A percentile compares a stretch with the other conserved stretches of the same genome.
Evolutionary conservation across 2,329 filamentous ascomycete species (phyloP).

Genomic region (Sphaerulina musiva): DNA sequence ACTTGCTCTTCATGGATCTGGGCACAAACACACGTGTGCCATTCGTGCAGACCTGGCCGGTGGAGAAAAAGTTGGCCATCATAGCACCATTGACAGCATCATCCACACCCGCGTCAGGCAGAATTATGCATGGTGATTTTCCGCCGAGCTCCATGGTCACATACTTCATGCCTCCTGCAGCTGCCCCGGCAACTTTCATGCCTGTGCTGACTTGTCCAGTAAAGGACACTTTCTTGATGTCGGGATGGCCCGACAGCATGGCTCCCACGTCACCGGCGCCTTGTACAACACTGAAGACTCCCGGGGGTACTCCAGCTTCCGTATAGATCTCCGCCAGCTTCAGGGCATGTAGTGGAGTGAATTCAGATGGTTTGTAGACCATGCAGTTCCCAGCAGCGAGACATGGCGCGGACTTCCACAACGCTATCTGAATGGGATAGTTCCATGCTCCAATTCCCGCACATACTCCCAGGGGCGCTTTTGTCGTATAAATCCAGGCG

Average conservation of each 20-base stretch:
- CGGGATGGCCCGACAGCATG: slow-evolving; percentile 64
- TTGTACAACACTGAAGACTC: slow-evolving; percentile 83
- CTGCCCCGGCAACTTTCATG: slow-evolving; percentile 69
- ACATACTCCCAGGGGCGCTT: slow-evolving; percentile 75
- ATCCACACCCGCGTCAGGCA: slow-evolving; percentile 71
- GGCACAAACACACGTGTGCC: slow-evolving; percentile 83
- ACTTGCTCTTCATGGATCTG: slow-evolving; percentile 54
- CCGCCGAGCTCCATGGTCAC: slow-evolving; percentile 89
- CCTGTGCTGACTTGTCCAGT: slow-evolving; percentile 82
- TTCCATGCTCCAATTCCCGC: slow-evolving; percentile 88
- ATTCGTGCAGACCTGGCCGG: slow-evolving; percentile 88
- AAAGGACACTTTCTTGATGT: slow-evolving; percentile 80
- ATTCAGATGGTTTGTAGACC: slow-evolving; percentile 86
- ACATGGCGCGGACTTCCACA: slow-evolving; percentile 84
- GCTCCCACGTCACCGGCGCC: slow-evolving; percentile 72
- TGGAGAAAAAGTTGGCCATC: slow-evolving; percentile 91
- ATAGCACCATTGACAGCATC: slow-evolving; percentile 82
- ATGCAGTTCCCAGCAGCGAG: slow-evolving; percentile 82
- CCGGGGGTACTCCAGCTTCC: slow-evolving; percentile 70
- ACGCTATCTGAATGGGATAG: slow-evolving; percentile 82
- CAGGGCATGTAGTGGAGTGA: slow-evolving; percentile 75
- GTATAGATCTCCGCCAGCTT: slow-evolving; percentile 68
- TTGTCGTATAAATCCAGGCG: slow-evolving; percentile 76
- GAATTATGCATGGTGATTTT: slow-evolving; percentile 72
- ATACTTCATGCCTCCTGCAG: slow-evolving; percentile 76